Base-by-base conservation (phyloP, 306 rosid species). In the Quercus rubra region DNA sequence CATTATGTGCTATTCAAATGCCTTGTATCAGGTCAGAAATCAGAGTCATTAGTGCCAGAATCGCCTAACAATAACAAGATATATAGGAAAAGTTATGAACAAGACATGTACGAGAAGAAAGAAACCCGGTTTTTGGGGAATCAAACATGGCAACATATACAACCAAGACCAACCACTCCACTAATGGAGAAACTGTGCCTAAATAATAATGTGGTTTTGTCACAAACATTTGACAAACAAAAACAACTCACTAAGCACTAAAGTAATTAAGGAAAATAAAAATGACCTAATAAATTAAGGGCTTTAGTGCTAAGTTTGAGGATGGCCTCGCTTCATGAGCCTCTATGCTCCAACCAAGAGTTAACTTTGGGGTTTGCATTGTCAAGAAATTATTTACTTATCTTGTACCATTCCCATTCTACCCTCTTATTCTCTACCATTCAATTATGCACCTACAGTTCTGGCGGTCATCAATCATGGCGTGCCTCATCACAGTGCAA, bases 111-210 rank as follows among this genome's bases (percentile, higher is more conserved):
- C 77, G 70, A 85, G 85, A 13, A 49, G 54, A 49, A 49, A 49
- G 80, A 87, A 90, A 81, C 84, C 97, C 92, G 81, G 93, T 78
- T 91, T 90, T 89, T 85, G 83, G 84, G 93, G 92, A 91, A 87
- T 79, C 84, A 95, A 92, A 94, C 87, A 87, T 88, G 92, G 83
- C 86, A 87, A 87, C 92, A 86, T 77, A 68, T 74, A 80, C 67
- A 72, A 83, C 78, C 94, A 92, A 88, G 70, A 83, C 78, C 96
- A 92, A 88, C 97, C 78, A 87, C 93, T 90, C 99, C 98, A 92
- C 97, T 90, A 84, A 77, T 64, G 78, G 61, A 74, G 77, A 71
- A 71, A 78, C 74, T 75, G 62, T 21, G 72, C 82, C 76, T 84
- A 57, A 59, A 59, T 23, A 21, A 58, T 58, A 58, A 9, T 58